Evolutionary conservation across 208 protist species (phyloP).

Genomic region (Leishmania turanica): DNA sequence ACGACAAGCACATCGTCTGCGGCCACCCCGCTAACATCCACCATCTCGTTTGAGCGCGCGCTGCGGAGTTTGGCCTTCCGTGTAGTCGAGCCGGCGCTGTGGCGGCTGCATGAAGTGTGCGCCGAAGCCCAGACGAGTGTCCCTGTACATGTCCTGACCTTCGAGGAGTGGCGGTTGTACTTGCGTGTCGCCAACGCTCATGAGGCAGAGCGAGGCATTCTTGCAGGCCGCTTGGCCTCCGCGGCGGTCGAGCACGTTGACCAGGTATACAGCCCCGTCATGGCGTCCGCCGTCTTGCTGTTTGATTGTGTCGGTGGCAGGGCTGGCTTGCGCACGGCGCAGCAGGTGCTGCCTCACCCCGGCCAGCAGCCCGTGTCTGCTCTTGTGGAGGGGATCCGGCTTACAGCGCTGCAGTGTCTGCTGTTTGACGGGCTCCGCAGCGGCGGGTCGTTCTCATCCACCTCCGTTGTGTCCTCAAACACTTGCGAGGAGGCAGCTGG

Average conservation of each 20-base stretch:
- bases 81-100: conserved; percentile 75
- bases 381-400: conserved; percentile 68
- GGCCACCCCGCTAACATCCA: background rate
- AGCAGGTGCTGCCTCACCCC: conserved; percentile 53
- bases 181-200: background rate
- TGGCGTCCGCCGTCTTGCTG: conserved; percentile 19
- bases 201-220: background rate
- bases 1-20: background rate
- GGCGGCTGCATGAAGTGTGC: conserved; percentile 49
- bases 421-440: conserved; percentile 34
- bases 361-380: conserved; percentile 46
- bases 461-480: background rate
- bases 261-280: background rate
- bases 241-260: background rate
- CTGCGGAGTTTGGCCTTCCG: conserved; percentile 79
- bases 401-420: conserved; percentile 55
- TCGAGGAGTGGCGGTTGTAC: conserved; percentile 17
- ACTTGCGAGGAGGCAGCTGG: background rate
- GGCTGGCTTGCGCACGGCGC: conserved; percentile 47
- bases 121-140: background rate
- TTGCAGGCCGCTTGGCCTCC: background rate
- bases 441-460: background rate
- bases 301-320: conserved; percentile 30
- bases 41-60: conserved; percentile 19
- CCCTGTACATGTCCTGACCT: conserved; percentile 22